Evolutionary conservation across 768 basidiomycete genomes (phyloP), one percentile per base, ranked within the genome.

Genomic region (Paxillus ammoniavirescens): DNA sequence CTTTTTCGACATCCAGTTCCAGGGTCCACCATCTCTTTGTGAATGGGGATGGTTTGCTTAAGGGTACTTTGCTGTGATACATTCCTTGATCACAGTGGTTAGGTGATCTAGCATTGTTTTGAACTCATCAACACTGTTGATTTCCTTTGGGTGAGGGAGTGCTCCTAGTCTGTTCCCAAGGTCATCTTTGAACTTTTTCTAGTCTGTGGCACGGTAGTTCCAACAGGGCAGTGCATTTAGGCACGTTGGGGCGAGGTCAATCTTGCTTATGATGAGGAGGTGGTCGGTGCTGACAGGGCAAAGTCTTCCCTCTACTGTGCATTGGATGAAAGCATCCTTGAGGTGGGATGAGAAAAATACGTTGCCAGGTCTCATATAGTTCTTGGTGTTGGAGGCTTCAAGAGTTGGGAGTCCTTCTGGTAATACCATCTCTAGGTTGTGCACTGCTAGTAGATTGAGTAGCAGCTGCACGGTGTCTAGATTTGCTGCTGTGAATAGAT

Each of bases 371-470:
- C 48, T 0, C 0, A 53, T 63, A 45, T 61, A 66, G 50, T 75
- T 76, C 14, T 71, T 68, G 0, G 74, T 66, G 1, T 26, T 45
- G 0, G 36, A 43, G 0, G 70, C 60, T 17, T 71, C 38, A 0
- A 81, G 65, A 0, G 75, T 82, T 0, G 76, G 76, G 0, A 64
- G 61, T 0, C 61, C 63, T 8, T 60, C 50, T 0, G 71, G 73
- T 0, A 82, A 69, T 0, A 65, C 51, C 73, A 76, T 73, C 0
- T 53, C 7, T 61, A 82, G 65, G 0, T 58, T 54, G 47, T 70
- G 46, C 0, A 57, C 57, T 0, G 49, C 55, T 0, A 73, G 14
- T 3, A 71, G 17, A 8, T 67, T 45, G 0, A 78, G 60, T 0
- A 79, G 62, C 0, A 35, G 45, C 5, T 71, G 54, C 0, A 71